phyloP scores from a whole-genome alignment of 805 yeast genomes.

The Cyberlindnera suaveolens region DNA sequence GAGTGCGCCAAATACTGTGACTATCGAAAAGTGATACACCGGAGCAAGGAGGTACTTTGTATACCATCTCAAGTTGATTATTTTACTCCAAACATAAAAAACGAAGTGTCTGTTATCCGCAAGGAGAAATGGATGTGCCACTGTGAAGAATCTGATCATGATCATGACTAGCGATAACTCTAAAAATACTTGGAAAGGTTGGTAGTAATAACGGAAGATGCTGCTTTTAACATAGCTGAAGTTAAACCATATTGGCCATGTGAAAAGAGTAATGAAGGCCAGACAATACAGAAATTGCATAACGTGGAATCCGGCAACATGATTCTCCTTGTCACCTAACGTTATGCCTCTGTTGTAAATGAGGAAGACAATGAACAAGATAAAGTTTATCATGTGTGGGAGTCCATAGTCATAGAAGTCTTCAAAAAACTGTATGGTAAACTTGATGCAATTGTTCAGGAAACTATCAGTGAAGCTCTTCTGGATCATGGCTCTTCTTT shows the following conservation, averaged over 20 bases:
- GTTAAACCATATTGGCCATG: constrained; percentile 71
- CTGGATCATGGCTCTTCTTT: constrained; percentile 38
- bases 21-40: constrained; percentile 56
- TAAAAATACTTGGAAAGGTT: constrained; percentile 24
- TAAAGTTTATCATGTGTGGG: constrained; percentile 51
- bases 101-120: constrained; percentile 95
- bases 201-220: constrained; percentile 21
- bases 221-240: constrained; percentile 35
- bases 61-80: constrained; percentile 46
- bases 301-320: constrained; percentile 60
- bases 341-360: constrained; percentile 76
- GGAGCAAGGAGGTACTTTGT: constrained; percentile 52
- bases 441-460: constrained; percentile 33
- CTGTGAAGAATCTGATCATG: constrained; percentile 53
- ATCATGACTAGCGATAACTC: constrained; percentile 34
- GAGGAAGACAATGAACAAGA: constrained; percentile 51
- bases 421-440: constrained; percentile 30
- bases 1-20: constrained; percentile 31
- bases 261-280: constrained; percentile 54
- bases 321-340: constrained; percentile 88
- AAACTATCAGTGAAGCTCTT: constrained; percentile 32
- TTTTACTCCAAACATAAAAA: constrained; percentile 71
- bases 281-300: constrained; percentile 80
- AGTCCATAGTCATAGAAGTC: constrained; percentile 28
- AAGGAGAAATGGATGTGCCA: constrained; percentile 82